Base-by-base conservation (phyloP, 768 basidiomycete genomes). In the Russula sp. region DNA sequence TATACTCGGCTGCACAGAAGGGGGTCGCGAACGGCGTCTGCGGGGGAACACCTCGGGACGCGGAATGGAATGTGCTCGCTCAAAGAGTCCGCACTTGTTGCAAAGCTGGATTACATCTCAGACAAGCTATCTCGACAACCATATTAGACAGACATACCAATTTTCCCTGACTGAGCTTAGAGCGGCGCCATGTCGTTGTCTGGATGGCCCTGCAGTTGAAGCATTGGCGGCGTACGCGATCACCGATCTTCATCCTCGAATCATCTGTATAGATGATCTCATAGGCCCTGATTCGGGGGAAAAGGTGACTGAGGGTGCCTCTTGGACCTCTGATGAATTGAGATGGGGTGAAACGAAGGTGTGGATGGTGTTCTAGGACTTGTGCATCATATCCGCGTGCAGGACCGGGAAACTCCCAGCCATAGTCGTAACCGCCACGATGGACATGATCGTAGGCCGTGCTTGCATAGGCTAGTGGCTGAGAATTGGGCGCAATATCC, bases 171-270 rank as follows among this genome's bases (percentile, higher is more conserved):
- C 79, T 84, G 61, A 91, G 79, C 67, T 84, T 88, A 14, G 82
- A 84, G 61, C 89, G 74, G 29, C 89, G 74, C 88, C 88, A 91
- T 25, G 88, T 89, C 51, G 83, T 84, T 41, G 89, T 90, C 65
- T 90, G 87, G 16, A 86, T 87, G 32, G 87, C 88, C 70, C 83
- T 84, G 72, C 89, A 91, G 71, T 91, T 91, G 80, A 86, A 90
- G 72, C 88, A 91, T 50, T 85, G 75, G 45, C 88, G 75, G 22
- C 88, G 79, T 46, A 91, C 83, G 42, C 86, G 79, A 69, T 89
- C 84, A 69, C 83, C 84, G 53, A 90, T 76, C 73, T 90, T 91
- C 1, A 86, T 89, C 1, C 84, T 81, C 0, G 89, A 87, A 65
- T 91, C 88, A 71, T 88, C 86, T 0, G 89, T 90, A 72, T 83